phyloP scores from a whole-genome alignment of 1,284 basidiomycete species.

The Pyrrhoderma noxium region DNA sequence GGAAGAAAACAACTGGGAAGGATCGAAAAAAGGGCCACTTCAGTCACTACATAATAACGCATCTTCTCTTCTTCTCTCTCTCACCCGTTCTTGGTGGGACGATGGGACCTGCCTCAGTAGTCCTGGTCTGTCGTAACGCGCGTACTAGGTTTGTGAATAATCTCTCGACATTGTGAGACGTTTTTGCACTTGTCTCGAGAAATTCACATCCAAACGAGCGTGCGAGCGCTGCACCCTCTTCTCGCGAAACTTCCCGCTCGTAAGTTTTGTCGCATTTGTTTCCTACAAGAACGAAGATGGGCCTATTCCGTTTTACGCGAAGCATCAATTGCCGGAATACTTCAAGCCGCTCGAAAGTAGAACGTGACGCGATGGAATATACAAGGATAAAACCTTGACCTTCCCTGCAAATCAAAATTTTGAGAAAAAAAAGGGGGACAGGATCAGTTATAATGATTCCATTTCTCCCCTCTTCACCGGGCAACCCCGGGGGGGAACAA shows the following conservation, averaged over 20 bases:
- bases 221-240: constrained; percentile 85
- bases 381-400: constrained; percentile 98
- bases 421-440: not conserved
- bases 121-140: constrained; percentile 69
- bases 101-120: constrained; percentile 29
- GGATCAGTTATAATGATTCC: too few relatives aligned
- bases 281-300: constrained; percentile 84
- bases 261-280: constrained; percentile 87
- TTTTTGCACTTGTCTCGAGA: constrained; percentile 95
- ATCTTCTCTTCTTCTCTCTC: constrained; percentile 37
- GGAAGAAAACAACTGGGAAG: constrained; percentile 18
- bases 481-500: not conserved
- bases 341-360: constrained; percentile 90
- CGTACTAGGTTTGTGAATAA: constrained; percentile 90
- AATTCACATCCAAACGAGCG: constrained; percentile 89
- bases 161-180: constrained; percentile 89
- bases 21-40: constrained; percentile 30
- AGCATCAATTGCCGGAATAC: constrained; percentile 94
- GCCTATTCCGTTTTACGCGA: constrained; percentile 85
- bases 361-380: constrained; percentile 94
- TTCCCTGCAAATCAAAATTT: constrained; percentile 51
- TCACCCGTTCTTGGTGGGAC: constrained; percentile 33
- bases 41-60: constrained; percentile 70
- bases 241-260: constrained; percentile 80
- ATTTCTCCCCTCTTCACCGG: too few relatives aligned